Percentiles rank a stretch among this genome's conserved stretches.
These are phyloP conservation scores for Monosporozyma servazzii DNA, from an alignment of 805 yeast genomes.

Conservation along the genomic window DNA sequence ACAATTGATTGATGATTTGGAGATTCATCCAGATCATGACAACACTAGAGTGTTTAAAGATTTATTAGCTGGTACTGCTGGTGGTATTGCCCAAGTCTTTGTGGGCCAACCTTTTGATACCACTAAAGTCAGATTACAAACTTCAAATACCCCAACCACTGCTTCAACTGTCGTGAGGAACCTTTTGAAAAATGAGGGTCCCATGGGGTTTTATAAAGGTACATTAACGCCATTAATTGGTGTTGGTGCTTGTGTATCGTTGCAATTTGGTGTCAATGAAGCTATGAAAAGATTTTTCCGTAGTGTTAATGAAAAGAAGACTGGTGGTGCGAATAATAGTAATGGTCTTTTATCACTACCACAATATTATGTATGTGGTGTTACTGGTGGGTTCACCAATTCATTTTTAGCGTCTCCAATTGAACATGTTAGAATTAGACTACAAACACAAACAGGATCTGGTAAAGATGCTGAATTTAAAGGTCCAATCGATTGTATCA, in stretches of 20 bases:
- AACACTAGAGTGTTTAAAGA: conserved; percentile 51
- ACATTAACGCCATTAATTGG: conserved; percentile 89
- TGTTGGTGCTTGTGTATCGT: conserved; percentile 96
- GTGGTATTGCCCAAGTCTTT: conserved; percentile 92
- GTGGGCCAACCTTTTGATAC: conserved; percentile 96
- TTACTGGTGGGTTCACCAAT: conserved; percentile 88
- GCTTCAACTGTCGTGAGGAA: conserved; percentile 71
- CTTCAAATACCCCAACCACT: conserved; percentile 63
- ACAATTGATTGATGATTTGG: conserved; percentile 27
- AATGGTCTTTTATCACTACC: conserved; percentile 33
- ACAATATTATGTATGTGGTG: conserved; percentile 82
- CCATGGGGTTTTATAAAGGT: conserved; percentile 82
- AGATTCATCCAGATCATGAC: conserved; percentile 12
- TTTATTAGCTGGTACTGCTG: conserved; percentile 83
- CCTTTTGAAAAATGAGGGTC: conserved; percentile 72
- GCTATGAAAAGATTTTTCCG: conserved; percentile 76
- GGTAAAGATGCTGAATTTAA: conserved; percentile 36
- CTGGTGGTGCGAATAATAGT: conserved; percentile 13
- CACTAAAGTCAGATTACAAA: conserved; percentile 84
- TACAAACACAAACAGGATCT: conserved; percentile 57
- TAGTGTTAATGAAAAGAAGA: conserved; percentile 31
- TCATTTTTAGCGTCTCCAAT: conserved; percentile 87
- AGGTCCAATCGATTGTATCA: conserved; percentile 40
- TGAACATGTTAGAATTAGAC: conserved; percentile 86
- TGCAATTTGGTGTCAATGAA: conserved; percentile 92